Evolutionary conservation across 2,329 filamentous ascomycete species (phyloP), one percentile per base, ranked within the genome.

Genomic region (Penicillium aurantiogriseum): DNA sequence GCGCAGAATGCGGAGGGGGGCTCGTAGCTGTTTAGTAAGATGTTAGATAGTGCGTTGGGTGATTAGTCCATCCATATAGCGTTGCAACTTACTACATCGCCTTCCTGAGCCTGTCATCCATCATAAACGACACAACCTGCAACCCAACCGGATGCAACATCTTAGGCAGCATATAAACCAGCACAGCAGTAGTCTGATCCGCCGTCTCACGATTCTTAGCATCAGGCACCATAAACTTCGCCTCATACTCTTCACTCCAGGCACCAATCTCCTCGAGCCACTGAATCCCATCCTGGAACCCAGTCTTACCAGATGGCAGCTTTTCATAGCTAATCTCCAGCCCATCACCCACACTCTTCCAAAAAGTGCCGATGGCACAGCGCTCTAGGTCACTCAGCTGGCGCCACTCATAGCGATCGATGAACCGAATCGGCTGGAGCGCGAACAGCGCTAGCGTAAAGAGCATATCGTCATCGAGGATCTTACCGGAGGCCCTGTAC

Each of bases 371-470:
- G 31, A 88, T 73, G 0, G 88, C 88, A 60, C 87, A 89, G 10
- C 78, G 71, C 71, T 92, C 90, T 73, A 92, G 79, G 0, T 87
- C 83, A 17, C 81, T 87, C 23, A 90, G 71, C 5, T 75, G 39
- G 2, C 90, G 83, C 89, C 89, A 93, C 69, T 93, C 90, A 65
- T 85, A 89, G 6, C 76, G 75, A 5, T 79, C 70, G 33, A 89
- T 81, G 79, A 88, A 91, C 15, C 81, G 77, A 31, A 83, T 72
- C 0, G 89, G 88, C 68, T 91, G 86, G 0, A 81, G 76, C 19
- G 88, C 81, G 68, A 90, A 90, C 0, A 90, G 70, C 13, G 80
- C 77, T 0, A 89, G 77, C 0, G 86, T 89, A 70, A 87, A 88
- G 0, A 89, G 76, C 77, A 88, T 80, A 61, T 89, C 87, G 15